Evolutionary conservation across 768 basidiomycete genomes (phyloP).

Genomic region (Erythrobasidium yunnanense): DNA sequence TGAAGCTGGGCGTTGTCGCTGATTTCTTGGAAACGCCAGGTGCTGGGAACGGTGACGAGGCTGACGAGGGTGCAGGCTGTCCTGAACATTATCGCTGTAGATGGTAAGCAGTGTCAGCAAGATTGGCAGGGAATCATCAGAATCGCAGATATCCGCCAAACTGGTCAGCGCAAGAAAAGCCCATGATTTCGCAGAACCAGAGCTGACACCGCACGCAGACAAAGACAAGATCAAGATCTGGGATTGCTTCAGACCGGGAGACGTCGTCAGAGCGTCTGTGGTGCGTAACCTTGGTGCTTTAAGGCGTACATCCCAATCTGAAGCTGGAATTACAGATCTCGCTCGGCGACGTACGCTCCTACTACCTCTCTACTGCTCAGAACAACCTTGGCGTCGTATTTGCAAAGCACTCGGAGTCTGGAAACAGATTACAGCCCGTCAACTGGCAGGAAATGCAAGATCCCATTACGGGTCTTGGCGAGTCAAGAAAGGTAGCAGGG

Average conservation of each 20-base stretch:
- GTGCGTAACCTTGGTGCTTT: conserved; percentile 49
- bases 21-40: conserved; percentile 43
- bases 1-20: neutral
- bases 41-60: conserved; percentile 71
- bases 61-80: conserved; percentile 73
- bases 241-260: conserved; percentile 83
- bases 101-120: conserved; percentile 73
- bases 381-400: conserved; percentile 87
- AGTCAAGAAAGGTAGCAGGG: conserved; percentile 43
- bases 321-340: conserved; percentile 61
- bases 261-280: conserved; percentile 75
- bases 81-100: conserved; percentile 73
- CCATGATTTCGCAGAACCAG: too few species aligned
- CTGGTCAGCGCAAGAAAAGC: conserved; percentile 56
- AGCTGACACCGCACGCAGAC: too few species aligned
- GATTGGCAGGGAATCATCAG: conserved; percentile 84
- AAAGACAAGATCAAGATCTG: conserved; percentile 49
- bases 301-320: too few species aligned
- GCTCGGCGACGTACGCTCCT: conserved; percentile 78
- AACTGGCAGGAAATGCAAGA: conserved; percentile 46
- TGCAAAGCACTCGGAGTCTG: conserved; percentile 47
- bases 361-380: conserved; percentile 79
- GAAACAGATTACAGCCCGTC: conserved; percentile 41
- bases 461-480: conserved; percentile 40
- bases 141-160: conserved; percentile 74